Base-by-base conservation (phyloP, 208 protist genomes). In the Leishmania gerbilli region DNA sequence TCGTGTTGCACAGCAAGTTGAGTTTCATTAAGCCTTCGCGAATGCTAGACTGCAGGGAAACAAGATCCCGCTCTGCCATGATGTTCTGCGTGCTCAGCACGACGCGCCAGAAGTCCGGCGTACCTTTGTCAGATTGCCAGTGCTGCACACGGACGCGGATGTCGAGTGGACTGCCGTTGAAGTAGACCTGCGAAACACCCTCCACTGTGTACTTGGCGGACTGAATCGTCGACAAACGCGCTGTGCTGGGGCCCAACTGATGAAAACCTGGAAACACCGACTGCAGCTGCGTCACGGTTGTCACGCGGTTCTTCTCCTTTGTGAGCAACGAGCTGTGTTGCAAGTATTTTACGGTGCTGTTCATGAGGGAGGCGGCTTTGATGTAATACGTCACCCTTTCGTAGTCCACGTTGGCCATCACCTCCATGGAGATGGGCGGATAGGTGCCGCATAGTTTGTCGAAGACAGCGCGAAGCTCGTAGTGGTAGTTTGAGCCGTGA, bases 371-470 rank as follows among this genome's bases (percentile, higher is more conserved):
- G n/a, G 95, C 65, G 11, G 85, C 86, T n/a, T 80, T 89, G 53
- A 91, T 87, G 78, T 79, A 60, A 77, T 95, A 94, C 11, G 71
- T 75, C 3, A 90, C 86, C 51, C 86, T 91, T 75, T 97, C 94
- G 79, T 94, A 93, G 76, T 97, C 94, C 17, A 94, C 94, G 80
- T 97, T 97, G 3, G 90, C 84, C 79, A 97, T 79, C 74, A 92
- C 88, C 82, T 94, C 90, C 94, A 95, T 97, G 3, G 92, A 92
- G 21, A 95, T 74, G 62, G 74, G 74, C 13, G 90, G 91, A 71
- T 85, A 77, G 3, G 88, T 77, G 42, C 82, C 84, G 80, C 94
- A 97, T 0, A 97, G 84, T 40, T 74, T 77, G 31, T 87, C 81
- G 58, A 92, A 90, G 56, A 97, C 42, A n/a, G 88, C 84, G 21